Base-by-base conservation (phyloP, 257 asterid species). In the Lycium barbarum region DNA sequence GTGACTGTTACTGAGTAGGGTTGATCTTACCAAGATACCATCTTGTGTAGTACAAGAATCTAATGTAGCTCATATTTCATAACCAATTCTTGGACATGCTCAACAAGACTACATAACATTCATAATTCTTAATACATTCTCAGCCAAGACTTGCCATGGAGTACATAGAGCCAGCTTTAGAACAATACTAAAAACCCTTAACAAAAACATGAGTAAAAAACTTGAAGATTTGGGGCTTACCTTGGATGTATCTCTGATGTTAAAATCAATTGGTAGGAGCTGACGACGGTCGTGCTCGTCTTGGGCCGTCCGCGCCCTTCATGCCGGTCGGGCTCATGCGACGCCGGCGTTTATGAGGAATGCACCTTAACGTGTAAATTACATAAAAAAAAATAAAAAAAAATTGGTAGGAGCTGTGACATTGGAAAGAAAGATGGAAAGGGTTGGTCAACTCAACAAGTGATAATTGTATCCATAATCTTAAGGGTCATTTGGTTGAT, bases 241-340 rank as follows among this genome's bases (percentile, higher is more conserved):
- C 79, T 3, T 71, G 7, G 79, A 71, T 40, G 55, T 71, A 71
- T 10, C 35, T 18, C 14, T 71, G 79, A 5, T 40, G 35, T 5
- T 71, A 40, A 71, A 9, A 71, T n/a, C 79, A 71, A 71, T 40
- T 71, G 79, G n/a, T n/a, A n/a, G n/a, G n/a, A n/a, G n/a, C n/a
- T n/a, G n/a, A n/a, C n/a, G n/a, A n/a, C n/a, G n/a, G n/a, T n/a
- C n/a, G n/a, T n/a, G n/a, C n/a, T n/a, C n/a, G n/a, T n/a, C n/a
- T n/a, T n/a, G n/a, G n/a, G n/a, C n/a, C n/a, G n/a, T n/a, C n/a
- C n/a, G n/a, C n/a, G n/a, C n/a, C n/a, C n/a, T n/a, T n/a, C n/a
- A n/a, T n/a, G n/a, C n/a, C n/a, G n/a, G n/a, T n/a, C n/a, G n/a
- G n/a, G n/a, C n/a, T n/a, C n/a, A n/a, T n/a, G n/a, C n/a, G n/a